Evolutionary conservation across 1,284 basidiomycete genomes (phyloP), one percentile per base, ranked within the genome.

Genomic region (Ganoderma meredithae): DNA sequence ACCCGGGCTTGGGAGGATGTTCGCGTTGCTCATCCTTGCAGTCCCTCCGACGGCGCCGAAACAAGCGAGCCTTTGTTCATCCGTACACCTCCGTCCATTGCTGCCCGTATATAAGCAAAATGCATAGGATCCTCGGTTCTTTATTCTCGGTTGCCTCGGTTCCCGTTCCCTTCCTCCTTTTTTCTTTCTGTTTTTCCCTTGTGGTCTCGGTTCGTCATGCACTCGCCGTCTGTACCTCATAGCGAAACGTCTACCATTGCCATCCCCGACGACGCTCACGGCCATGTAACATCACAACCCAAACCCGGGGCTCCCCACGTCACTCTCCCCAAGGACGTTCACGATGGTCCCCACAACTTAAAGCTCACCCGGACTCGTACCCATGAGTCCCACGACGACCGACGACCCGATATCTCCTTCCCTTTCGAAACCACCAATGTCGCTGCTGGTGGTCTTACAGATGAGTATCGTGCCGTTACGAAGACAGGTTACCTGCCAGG

Each of bases 391-490:
- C 77, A 78, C 67, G 71, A 77, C 66, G 73, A 75, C 27, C 67
- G 65, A 52, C 69, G 70, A 7, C 73, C 78, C 44, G 79, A 80
- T 76, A 64, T 79, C 36, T 75, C 73, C 47, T 80, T 78, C 73
- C 79, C 79, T 10, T 79, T 76, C 75, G 61, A 68, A 49, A 80
- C 78, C 58, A 80, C 79, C 52, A 73, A 79, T 69, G 53, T 73
- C 56, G 67, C 64, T 6, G 72, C 71, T 58, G 75, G 75, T 62
- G 79, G 79, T 58, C 65, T 79, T 64, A 79, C 79, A 59, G 71
- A 79, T 63, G 79, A 79, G 69, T 80, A 80, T 61, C 79, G 79
- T 75, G 73, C 73, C 10, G 68, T 74, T n/a, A 71, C 76, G 27
- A 68, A 67, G 12, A 73, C 76, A 7, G 79, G 79, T 63, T 74